Evolutionary conservation across 306 rosid genomes (phyloP), one percentile per base, ranked within the genome.

Genomic region (Glycine tomentella): DNA sequence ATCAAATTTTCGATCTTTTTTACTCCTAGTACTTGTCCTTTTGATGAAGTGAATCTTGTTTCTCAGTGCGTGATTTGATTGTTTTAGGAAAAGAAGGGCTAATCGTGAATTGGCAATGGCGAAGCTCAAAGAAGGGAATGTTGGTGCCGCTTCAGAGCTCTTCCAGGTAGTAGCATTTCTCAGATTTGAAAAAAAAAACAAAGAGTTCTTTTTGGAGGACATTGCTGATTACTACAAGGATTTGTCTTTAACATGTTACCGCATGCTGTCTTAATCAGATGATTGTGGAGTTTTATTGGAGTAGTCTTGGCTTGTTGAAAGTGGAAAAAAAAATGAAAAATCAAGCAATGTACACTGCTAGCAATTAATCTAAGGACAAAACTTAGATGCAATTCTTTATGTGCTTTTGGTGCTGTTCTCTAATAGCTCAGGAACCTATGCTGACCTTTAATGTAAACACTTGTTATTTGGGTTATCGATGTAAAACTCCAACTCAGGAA

Each of bases 81-180:
- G 81, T 66, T 82, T 70, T 87, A 95, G 97, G 80, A 95, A 59
- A 79, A 77, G 92, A 81, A 82, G 74, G 36, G 82, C 86, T 65
- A 87, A 90, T 88, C 88, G 72, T 20, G 93, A 90, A 20, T 86
- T 90, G 83, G 99, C 95, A 12, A 87, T 95, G 97, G 88, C 67
- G 5, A 91, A 93, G 85, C 88, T 90, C 67, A 88, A 86, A 75
- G 94, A 95, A 82, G 99, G 97, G 81, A 86, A 93, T 78, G 87
- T 89, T 78, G 71, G 50, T 58, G 95, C 95, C 67, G 99, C 99
- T 72, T 31, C 88, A 31, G 99, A 91, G 84, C 84, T 93, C 50
- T 93, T 93, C 82, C 95, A 93, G 99, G 99, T 91, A 57, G 67
- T 15, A 42, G 44, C 9, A 58, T 74, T 76, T 48, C 31, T 16